Base-by-base conservation (phyloP, 805 yeast genomes). In the Kazachstania bromeliacearum region DNA sequence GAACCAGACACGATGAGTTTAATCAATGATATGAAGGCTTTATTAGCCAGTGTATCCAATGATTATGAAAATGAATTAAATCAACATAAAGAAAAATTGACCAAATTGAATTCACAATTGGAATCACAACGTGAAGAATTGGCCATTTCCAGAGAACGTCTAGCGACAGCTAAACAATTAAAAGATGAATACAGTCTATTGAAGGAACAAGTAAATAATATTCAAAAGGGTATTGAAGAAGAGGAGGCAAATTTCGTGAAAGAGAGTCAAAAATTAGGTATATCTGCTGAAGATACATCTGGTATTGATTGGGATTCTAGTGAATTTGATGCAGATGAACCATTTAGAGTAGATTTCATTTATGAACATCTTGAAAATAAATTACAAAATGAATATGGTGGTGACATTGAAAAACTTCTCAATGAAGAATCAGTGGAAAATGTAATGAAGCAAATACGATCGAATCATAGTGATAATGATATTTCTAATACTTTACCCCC, bases 301-400 rank as follows among this genome's bases (percentile, higher is more conserved):
- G 52, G 47, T 5, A 48, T 53, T 50, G 42, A 55, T 58, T 53
- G 59, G 63, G 49, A 50, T 55, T 45, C 68, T 59, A 79, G 77
- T 18, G 76, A 70, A 38, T 79, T 76, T 48, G 89, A 82, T 57
- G 89, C 95, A 0, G 96, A 88, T 59, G 89, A 84, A 51, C 95
- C 96, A n/a, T 89, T 85, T 59, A 70, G 81, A 33, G 71, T 85
- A 8, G 67, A 71, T 51, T 66, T 74, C 5, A 66, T 83, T 10
- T 78, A 71, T 50, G 70, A 74, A 27, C 69, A 67, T 43, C 58
- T 82, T n/a, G 69, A 67, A 37, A 43, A 51, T 4, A 62, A 62
- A 42, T 41, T 70, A 12, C 60, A 59, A 19, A 52, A 54, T 23
- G 49, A 55, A 16, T 56, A 53, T 34, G 46, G 41, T 15, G 53